phyloP scores from a whole-genome alignment of 192 early-diverging fungal species.

The Backusella parvicylindrica region DNA sequence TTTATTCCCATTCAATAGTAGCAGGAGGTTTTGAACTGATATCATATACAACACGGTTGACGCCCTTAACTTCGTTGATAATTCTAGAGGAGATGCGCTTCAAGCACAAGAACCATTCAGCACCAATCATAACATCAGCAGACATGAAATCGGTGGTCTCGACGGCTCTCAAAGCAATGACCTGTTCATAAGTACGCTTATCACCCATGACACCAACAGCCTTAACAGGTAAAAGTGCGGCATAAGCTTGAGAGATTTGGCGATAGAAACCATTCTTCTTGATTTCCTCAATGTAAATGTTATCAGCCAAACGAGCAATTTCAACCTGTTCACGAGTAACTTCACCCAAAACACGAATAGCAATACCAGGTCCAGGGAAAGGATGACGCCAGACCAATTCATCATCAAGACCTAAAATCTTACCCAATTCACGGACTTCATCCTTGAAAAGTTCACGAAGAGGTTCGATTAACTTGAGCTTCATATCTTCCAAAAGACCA shows the following conservation, averaged over 20 bases:
- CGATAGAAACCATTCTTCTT: constrained; percentile 96
- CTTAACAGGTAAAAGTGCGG: constrained; percentile 89
- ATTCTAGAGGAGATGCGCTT: constrained; percentile 94
- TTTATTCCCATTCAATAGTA: constrained; percentile 97
- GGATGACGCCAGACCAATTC: constrained; percentile 98
- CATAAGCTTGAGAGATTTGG: constrained; percentile 97
- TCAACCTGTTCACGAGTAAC: constrained; percentile 91
- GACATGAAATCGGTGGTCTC: constrained; percentile 99
- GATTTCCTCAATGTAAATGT: constrained; percentile 99
- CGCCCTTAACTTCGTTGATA: constrained; percentile 98
- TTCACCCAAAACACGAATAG: constrained; percentile 96
- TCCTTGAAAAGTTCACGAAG: constrained; percentile 99
- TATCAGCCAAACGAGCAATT: constrained; percentile 92
- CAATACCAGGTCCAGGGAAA: constrained; percentile 99
- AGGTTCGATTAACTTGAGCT: constrained; percentile 96
- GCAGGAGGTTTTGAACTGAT: constrained; percentile 97
- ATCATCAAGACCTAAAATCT: constrained; percentile 84
- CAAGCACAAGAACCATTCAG: constrained; percentile 55
- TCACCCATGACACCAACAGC: constrained; percentile 99
- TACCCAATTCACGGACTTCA: constrained; percentile 96
- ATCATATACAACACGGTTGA: constrained; percentile 97
- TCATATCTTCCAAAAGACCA: constrained; percentile 95
- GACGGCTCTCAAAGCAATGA: constrained; percentile 95
- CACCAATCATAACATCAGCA: constrained; percentile 66
- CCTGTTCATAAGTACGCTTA: constrained; percentile 98